A percentile compares a stretch with the other conserved stretches of the same genome.
Evolutionary conservation across 257 asterid species (phyloP).

Genomic region (Solanum paucissectum): DNA sequence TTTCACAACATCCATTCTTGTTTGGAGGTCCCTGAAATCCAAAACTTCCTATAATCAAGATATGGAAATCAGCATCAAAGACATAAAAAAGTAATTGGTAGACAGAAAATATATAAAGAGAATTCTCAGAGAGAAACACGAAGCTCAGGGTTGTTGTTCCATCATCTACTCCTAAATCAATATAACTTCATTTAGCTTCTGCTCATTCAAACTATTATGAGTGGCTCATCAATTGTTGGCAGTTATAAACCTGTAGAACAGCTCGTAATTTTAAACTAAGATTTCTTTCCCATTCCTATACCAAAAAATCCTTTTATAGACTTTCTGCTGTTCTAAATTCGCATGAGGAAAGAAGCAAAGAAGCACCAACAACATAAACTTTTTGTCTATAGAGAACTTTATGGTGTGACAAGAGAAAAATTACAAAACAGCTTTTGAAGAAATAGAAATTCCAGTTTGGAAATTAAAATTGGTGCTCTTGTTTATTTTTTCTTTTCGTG

Average conservation of each 20-base stretch:
- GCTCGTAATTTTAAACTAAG: background rate
- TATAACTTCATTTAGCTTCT: background rate
- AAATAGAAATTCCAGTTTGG: background rate
- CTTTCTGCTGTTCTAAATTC: background rate
- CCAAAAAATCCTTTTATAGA: background rate
- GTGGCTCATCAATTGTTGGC: background rate
- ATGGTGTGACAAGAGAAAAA: background rate
- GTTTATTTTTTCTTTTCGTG: background rate
- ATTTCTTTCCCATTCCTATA: background rate
- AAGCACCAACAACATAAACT: background rate
- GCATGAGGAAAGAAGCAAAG: background rate
- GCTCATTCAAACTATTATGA: background rate
- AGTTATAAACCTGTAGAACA: background rate
- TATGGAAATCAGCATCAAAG: background rate
- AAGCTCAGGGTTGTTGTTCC: background rate
- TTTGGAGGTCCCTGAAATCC: conserved; percentile 75
- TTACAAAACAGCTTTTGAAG: background rate
- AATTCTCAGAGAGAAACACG: background rate
- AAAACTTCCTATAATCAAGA: background rate
- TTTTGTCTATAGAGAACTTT: background rate
- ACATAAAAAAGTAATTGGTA: background rate
- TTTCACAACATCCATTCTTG: conserved; percentile 47
- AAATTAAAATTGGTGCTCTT: background rate
- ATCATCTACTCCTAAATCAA: background rate
- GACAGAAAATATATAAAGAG: background rate